These are phyloP conservation scores for Ogataea nakhonphanomensis DNA, from an alignment of 805 yeast species.

Conservation along the genomic window DNA sequence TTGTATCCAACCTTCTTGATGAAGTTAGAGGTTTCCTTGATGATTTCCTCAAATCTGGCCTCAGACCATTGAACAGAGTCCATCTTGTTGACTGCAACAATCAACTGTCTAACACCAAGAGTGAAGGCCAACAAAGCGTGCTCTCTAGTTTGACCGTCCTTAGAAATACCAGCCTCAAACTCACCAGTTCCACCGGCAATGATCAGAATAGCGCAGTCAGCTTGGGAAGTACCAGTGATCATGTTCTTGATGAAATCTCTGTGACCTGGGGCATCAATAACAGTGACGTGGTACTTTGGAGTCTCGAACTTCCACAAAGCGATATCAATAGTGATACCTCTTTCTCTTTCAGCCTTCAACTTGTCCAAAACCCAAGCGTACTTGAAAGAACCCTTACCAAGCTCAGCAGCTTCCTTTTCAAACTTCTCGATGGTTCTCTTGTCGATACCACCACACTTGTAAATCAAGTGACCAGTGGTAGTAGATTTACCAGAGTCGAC, in stretches of 20 bases:
- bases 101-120: constrained; percentile 81
- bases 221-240: constrained; percentile 94
- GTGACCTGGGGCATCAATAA: constrained; percentile 95
- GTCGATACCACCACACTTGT: constrained; percentile 99
- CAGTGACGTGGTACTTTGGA: constrained; percentile 57
- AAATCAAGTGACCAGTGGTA: constrained; percentile 98
- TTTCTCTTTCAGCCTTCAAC: constrained; percentile 92
- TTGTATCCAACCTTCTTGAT: constrained; percentile 83
- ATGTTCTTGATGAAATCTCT: constrained; percentile 95
- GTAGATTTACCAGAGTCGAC: constrained; percentile 99
- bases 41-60: constrained; percentile 73
- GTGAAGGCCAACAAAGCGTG: constrained; percentile 90
- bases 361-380: constrained; percentile 97
- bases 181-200: constrained; percentile 93
- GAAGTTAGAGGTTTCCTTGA: constrained; percentile 74
- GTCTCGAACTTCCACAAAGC: constrained; percentile 89
- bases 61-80: constrained; percentile 88
- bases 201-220: constrained; percentile 87
- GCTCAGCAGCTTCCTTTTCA: constrained; percentile 97
- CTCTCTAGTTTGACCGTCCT: constrained; percentile 95
- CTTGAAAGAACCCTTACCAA: constrained; percentile 96
- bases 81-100: constrained; percentile 93
- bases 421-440: constrained; percentile 98
- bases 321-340: constrained; percentile 95
- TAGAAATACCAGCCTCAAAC: constrained; percentile 92